Percentiles rank a stretch among this genome's conserved stretches.
Evolutionary conservation across 352 stramenopile species (phyloP).

Genomic region (Globisporangium takayamanum): DNA sequence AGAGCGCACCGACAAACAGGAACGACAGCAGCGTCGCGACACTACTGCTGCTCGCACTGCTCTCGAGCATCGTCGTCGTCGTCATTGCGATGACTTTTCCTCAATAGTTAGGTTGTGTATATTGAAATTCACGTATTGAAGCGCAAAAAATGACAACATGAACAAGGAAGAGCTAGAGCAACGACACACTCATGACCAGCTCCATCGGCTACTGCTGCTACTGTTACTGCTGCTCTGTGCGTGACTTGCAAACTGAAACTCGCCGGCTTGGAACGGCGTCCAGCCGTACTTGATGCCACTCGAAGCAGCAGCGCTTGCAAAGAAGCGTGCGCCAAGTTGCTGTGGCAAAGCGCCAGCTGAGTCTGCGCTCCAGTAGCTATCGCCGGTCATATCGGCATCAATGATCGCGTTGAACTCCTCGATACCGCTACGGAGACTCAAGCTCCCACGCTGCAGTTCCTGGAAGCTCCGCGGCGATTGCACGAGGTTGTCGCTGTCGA

Average conservation of each 20-base stretch:
- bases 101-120: too few species aligned
- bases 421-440: slow-evolving; percentile 11
- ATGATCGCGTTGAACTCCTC: slow-evolving; percentile 21
- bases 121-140: too few species aligned
- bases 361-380: neutral
- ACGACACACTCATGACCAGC: neutral
- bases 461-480: slow-evolving; percentile 5
- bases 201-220: neutral
- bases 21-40: slow-evolving; percentile 62
- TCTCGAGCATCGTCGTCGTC: too few species aligned
- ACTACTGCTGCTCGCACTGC: neutral
- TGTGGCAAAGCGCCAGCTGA: neutral
- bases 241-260: slow-evolving; percentile 17
- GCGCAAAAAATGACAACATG: neutral
- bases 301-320: neutral
- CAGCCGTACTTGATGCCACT: slow-evolving; percentile 14
- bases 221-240: neutral
- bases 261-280: slow-evolving; percentile 13
- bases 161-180: neutral
- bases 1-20: slow-evolving; percentile 71
- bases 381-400: slow-evolving; percentile 4
- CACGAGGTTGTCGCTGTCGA: neutral
- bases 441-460: slow-evolving; percentile 3
- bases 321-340: neutral
- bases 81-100: too few species aligned